These are phyloP conservation scores for Multifurca ochricompacta DNA, from an alignment of 768 basidiomycete genomes.

Conservation along the genomic window DNA sequence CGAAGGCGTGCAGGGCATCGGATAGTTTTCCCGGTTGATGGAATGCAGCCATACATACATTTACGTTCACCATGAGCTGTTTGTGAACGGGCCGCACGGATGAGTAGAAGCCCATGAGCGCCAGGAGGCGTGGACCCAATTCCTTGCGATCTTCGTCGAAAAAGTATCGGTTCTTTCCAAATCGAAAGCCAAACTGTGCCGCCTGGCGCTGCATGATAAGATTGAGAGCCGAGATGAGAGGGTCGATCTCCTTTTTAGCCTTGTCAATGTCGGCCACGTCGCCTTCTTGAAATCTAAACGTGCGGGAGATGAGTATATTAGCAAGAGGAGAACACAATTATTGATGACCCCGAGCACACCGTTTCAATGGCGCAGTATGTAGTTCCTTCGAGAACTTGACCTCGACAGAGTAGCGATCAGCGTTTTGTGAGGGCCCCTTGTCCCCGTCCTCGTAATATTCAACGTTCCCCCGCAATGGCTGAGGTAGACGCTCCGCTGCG, in stretches of 20 bases:
- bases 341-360: no score
- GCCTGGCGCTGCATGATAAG: conserved; percentile 53
- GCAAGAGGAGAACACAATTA: conserved; percentile 21
- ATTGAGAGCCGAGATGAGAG: conserved; percentile 57
- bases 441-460: conserved; percentile 37
- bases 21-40: conserved; percentile 56
- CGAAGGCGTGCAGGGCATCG: conserved; percentile 46
- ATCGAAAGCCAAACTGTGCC: conserved; percentile 47
- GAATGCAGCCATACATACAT: conserved; percentile 47
- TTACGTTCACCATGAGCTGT: conserved; percentile 47
- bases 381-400: conserved; percentile 30
- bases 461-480: conserved; percentile 30
- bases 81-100: conserved; percentile 43
- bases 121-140: conserved; percentile 35
- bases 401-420: conserved; percentile 35
- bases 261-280: conserved; percentile 40
- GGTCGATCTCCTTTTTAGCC: conserved; percentile 45
- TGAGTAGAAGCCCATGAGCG: conserved; percentile 43
- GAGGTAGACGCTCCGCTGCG: conserved; percentile 32
- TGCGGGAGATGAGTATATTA: background rate
- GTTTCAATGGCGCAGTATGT: conserved; percentile 24
- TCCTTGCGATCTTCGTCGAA: conserved; percentile 32
- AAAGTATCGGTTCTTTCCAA: conserved; percentile 62
- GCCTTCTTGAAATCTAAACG: conserved; percentile 53
- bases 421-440: conserved; percentile 27